Base-by-base conservation (phyloP, 371 early-diverging fungal genomes). In the Rhizopus arrhizus region DNA sequence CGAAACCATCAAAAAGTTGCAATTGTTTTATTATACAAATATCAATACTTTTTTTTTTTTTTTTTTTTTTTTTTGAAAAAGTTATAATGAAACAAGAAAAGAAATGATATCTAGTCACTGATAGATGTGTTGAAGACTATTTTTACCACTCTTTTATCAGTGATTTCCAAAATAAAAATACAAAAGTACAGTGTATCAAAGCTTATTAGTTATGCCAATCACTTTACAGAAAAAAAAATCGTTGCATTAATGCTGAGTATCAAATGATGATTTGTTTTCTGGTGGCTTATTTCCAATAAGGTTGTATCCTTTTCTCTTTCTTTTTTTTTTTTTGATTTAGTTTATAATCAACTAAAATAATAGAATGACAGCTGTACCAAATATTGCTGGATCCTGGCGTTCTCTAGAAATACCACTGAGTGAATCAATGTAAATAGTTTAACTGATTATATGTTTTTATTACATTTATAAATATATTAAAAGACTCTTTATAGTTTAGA, bases 361-460 rank as follows among this genome's bases (percentile, higher is more conserved):
- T 73, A 60, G 15, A 32, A 73, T 73, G 73, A 42, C 69, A 45
- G 64, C 58, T 40, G 58, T 67, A 48, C 71, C 70, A 32, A 75
- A 69, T 56, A 59, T 61, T 46, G 78, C 78, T 46, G 78, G 78
- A 29, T 59, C 66, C 11, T 78, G 73, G 72, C 64, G 61, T 32
- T 68, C 75, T 8, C 46, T 78, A 13, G 68, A 66, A 13, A 61
- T 68, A 9, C 68, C 74, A 15, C 66, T 78, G 31, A 75, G 72
- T 32, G 64, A 63, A 28, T 62, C 71, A 43, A 75, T 72, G 78
- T 78, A 78, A 69, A 59, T 16, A 8, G 8, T 45, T 13, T 45
- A 29, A 36, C 5, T 38, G 11, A 35, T 46, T 29, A 8, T 5
- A 40, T 52, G 28, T n/a, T 22, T 34, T 22, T 52, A 11, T 48